Evolutionary conservation across 2,329 filamentous ascomycete genomes (phyloP), one percentile per base, ranked within the genome.

Genomic region (Cordyceps farinosa): DNA sequence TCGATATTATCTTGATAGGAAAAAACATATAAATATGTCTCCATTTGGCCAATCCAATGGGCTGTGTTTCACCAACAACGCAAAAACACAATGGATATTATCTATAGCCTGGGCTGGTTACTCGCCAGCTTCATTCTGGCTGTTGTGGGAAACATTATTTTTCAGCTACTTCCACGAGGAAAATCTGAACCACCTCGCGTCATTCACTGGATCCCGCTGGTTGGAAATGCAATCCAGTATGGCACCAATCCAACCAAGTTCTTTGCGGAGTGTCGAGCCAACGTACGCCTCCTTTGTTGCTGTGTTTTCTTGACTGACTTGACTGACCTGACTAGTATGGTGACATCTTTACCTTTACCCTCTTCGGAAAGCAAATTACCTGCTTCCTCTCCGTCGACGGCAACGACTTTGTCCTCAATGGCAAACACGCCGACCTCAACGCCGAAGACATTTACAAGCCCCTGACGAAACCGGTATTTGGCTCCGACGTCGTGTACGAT

Each of bases 401-500:
- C 65, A 84, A 85, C 73, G 81, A 84, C 45, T 84, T 84, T 66
- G 80, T 85, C 58, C 76, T 85, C 50, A 84, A 85, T 69, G 82
- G 82, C 65, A 83, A 82, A 68, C 75, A 80, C 32, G 74, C 76
- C 65, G 81, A 85, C 64, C 73, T 84, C 62, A 82, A 79, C 66
- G 81, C 82, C 64, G 82, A 85, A 70, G 82, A 84, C 38, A 80
- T 84, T 67, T 85, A 85, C 68, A 72, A 75, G 0, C 77, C 78
- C 6, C 71, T 84, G 48, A 82, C 79, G 6, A 83, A 77, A 0
- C 82, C 82, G 10, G 82, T 84, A 5, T 95, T 95, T 72, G 90
- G 91, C 65, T 86, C 84, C 73, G 87, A 90, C 75, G 89, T 95
- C 50, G 87, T 93, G 55, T 94, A 94, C 75, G 91, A 94, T 75